Percentiles rank a stretch among this genome's conserved stretches.
phyloP scores from a whole-genome alignment of 2,329 filamentous ascomycete species.

The Colletotrichum truncatum region DNA sequence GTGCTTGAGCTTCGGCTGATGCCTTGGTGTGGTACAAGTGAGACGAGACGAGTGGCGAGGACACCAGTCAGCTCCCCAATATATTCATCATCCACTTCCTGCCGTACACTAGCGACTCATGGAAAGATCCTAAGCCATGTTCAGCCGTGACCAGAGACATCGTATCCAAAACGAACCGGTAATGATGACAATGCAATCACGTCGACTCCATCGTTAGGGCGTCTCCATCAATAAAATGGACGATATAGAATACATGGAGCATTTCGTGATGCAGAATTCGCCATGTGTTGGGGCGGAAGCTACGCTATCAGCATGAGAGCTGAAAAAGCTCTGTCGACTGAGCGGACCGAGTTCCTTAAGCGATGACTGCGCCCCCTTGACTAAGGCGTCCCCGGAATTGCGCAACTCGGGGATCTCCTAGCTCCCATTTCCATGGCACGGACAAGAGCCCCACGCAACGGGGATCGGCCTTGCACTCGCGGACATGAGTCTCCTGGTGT shows the following conservation, averaged over 20 bases:
- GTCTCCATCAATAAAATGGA: neutral
- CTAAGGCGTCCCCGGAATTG: neutral
- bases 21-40: neutral
- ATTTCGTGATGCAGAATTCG: neutral
- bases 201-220: neutral
- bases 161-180: neutral
- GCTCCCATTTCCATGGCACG: too few species aligned
- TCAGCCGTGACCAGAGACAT: neutral
- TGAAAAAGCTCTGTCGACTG: neutral
- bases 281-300: neutral
- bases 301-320: neutral
- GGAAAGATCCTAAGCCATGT: neutral
- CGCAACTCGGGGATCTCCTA: neutral
- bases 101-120: neutral
- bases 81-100: neutral
- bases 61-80: neutral
- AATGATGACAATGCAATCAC: neutral
- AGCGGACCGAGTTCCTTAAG: neutral
- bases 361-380: neutral
- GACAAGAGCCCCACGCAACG: neutral
- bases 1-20: neutral
- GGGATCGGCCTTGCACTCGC: neutral
- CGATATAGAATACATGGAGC: neutral
- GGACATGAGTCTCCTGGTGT: neutral
- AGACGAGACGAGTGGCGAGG: neutral